These are phyloP conservation scores for Cyberlindnera petersonii DNA, from an alignment of 805 yeast species.

Conservation along the genomic window DNA sequence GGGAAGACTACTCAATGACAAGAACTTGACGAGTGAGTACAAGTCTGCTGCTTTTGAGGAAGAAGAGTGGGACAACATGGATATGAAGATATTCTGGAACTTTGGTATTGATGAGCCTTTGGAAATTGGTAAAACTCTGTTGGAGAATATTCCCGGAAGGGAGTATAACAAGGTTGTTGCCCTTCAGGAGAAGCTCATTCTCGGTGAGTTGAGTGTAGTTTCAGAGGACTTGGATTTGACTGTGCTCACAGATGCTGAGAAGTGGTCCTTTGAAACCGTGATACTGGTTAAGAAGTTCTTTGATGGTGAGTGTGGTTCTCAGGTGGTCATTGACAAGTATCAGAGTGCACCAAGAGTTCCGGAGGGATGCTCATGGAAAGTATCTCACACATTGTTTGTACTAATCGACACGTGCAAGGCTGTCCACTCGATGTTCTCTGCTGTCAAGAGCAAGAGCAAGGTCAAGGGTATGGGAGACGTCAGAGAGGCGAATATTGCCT, in stretches of 20 bases:
- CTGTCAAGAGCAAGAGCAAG: constrained; percentile 1
- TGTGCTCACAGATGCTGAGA: constrained; percentile 17
- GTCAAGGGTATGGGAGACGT: constrained; percentile 9
- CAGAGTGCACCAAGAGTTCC: constrained; percentile 14
- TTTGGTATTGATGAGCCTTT: constrained; percentile 37
- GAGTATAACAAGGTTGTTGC: constrained; percentile 16
- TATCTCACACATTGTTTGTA: constrained; percentile 17
- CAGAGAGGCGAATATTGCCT: constrained; percentile 17
- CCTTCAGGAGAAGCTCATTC: constrained; percentile 14
- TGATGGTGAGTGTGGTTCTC: neutral
- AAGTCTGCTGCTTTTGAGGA: constrained; percentile 23
- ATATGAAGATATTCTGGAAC: constrained; percentile 50
- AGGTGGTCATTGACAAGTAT: constrained; percentile 5
- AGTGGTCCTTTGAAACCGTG: constrained; percentile 23
- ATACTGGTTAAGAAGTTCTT: constrained; percentile 9
- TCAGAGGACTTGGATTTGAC: constrained; percentile 10
- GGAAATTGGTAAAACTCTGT: constrained; percentile 11
- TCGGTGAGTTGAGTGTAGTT: constrained; percentile 8
- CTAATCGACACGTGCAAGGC: constrained; percentile 21
- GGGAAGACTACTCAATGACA: constrained; percentile 29
- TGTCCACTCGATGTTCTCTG: constrained; percentile 15
- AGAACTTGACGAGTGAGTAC: constrained; percentile 27
- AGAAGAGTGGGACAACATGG: constrained; percentile 52
- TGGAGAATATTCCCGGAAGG: constrained; percentile 12
- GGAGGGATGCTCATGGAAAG: constrained; percentile 18